Base-by-base conservation (phyloP, 495 filamentous ascomycete species). In the Penicillium herquei region DNA sequence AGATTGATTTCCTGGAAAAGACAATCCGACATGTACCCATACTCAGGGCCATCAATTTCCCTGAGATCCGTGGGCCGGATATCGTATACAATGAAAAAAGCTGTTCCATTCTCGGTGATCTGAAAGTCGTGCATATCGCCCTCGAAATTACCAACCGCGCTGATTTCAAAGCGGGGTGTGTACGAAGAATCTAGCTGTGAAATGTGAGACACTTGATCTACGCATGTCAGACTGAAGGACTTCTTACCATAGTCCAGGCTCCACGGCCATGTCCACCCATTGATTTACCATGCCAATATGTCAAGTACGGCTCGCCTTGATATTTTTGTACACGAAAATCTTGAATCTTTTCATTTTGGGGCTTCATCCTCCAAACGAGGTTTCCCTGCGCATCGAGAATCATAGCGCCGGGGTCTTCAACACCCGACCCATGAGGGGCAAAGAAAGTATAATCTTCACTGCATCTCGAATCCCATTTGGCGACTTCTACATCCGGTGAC, bases 241-340 rank as follows among this genome's bases (percentile, higher is more conserved):
- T 10, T 4, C 73, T 26, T 64, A 81, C 78, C 79, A 82, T 81
- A 37, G 78, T 79, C 59, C 79, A 80, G 37, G 70, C 69, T 6
- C 81, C 81, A 51, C 65, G 68, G 3, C 79, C 78, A 55, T 79
- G 64, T 31, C 74, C 78, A 16, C 72, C 73, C 21, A 76, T 65
- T 54, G 77, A 72, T 30, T 74, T 64, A 6, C 80, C 80, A 40
- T 79, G 72, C 81, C 80, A 84, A 52, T 78, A 83, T 3, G 79
- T 81, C 45, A 84, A 42, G 55, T 76, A 81, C 12, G 75, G 69
- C 49, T 75, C 57, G 33, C 69, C 75, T 48, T 64, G 69, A 31
- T 78, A 81, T 11, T 63, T 63, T 31, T 77, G 77, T 1, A 78
- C 67, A 50, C 71, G 70, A 49, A 80, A 70, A 44, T 79, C 75